Evolutionary conservation across 495 filamentous ascomycete species (phyloP).

Genomic region (Lasiosphaeriaceae sp.): DNA sequence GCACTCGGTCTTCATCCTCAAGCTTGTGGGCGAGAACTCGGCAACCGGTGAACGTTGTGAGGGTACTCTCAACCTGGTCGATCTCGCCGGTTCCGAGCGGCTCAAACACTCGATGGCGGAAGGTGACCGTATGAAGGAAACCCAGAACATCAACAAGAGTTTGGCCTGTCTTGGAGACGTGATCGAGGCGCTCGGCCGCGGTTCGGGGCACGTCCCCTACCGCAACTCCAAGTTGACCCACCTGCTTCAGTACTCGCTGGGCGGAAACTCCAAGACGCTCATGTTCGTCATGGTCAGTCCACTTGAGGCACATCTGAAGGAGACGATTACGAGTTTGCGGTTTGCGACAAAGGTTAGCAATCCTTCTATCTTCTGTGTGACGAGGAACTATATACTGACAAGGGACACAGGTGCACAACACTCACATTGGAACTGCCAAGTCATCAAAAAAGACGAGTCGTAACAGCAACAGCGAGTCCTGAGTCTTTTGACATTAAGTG

Average conservation of each 20-base stretch:
- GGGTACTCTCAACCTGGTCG: constrained; percentile 93
- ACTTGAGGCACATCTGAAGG: constrained; percentile 81
- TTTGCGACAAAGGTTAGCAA: constrained; percentile 84
- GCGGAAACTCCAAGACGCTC: constrained; percentile 93
- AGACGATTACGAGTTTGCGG: constrained; percentile 91
- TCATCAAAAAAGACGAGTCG: constrained; percentile 57
- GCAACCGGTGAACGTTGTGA: constrained; percentile 81
- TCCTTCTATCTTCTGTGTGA: background rate
- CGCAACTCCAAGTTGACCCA: constrained; percentile 96
- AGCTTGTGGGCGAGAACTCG: constrained; percentile 74
- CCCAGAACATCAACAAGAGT: constrained; percentile 94
- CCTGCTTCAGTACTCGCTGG: constrained; percentile 89
- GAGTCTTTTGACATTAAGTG: background rate
- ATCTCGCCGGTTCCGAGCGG: constrained; percentile 89
- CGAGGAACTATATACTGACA: background rate
- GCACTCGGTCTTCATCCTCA: constrained; percentile 95
- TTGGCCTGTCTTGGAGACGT: constrained; percentile 92
- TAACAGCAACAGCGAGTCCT: constrained; percentile 17
- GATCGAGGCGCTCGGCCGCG: constrained; percentile 82
- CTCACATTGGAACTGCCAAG: constrained; percentile 84
- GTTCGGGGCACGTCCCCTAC: constrained; percentile 87
- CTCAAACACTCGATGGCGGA: constrained; percentile 79
- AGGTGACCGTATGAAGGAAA: constrained; percentile 85
- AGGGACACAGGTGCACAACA: constrained; percentile 63
- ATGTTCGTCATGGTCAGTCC: constrained; percentile 99